These are phyloP conservation scores for Suillus placidus DNA, from an alignment of 768 basidiomycete species.

Conservation along the genomic window DNA sequence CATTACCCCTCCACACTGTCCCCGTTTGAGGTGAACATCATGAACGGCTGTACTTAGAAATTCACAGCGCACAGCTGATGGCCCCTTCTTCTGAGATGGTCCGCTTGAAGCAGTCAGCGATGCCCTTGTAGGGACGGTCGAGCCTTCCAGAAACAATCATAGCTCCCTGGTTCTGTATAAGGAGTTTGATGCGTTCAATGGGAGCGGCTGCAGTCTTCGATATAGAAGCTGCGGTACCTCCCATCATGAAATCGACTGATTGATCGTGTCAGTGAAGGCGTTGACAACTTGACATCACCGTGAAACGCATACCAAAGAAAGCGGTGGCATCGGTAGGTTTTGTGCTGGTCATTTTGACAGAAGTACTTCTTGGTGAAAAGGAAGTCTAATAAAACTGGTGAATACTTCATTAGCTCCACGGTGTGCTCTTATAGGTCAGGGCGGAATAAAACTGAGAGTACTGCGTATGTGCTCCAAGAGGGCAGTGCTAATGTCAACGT, in stretches of 20 bases:
- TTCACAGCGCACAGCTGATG: slow-evolving; percentile 34
- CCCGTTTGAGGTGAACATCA: background rate
- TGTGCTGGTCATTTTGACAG: background rate
- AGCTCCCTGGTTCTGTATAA: slow-evolving; percentile 44
- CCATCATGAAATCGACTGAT: slow-evolving; percentile 42
- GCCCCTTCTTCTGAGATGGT: slow-evolving; percentile 42
- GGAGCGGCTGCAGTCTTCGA: slow-evolving; percentile 44
- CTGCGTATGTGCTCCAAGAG: background rate
- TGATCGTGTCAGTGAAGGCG: slow-evolving; percentile 9
- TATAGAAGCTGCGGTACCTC: slow-evolving; percentile 38
- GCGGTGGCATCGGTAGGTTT: slow-evolving; percentile 12
- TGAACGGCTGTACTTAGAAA: slow-evolving; percentile 2
- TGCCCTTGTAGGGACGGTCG: slow-evolving; percentile 38
- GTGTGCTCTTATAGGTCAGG: background rate
- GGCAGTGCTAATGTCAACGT: background rate
- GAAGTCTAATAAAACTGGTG: background rate
- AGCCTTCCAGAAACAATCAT: slow-evolving; percentile 41
- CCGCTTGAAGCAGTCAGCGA: slow-evolving; percentile 38
- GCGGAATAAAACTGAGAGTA: background rate
- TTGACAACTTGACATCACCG: background rate
- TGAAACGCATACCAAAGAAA: slow-evolving; percentile 23
- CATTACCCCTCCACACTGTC: slow-evolving; percentile 49
- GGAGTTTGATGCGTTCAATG: slow-evolving; percentile 43
- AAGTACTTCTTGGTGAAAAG: background rate
- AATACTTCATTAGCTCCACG: background rate